A percentile compares a stretch with the other conserved stretches of the same genome.
These are phyloP conservation scores for Alnus rubra DNA, from an alignment of 306 rosid species.

Conservation along the genomic window DNA sequence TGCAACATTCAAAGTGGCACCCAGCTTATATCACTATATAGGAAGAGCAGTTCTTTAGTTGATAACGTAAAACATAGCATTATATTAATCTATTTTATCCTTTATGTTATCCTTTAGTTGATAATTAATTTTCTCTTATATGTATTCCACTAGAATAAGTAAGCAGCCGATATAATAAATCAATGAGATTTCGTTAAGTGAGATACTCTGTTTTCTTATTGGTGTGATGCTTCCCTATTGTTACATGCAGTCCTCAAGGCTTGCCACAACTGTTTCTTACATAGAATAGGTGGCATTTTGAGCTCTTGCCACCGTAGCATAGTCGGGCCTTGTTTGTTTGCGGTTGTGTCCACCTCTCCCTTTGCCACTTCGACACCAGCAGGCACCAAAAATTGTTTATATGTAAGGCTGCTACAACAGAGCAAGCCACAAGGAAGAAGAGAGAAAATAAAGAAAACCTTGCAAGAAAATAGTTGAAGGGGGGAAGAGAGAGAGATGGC, in stretches of 20 bases:
- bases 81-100: too few species aligned
- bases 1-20: constrained; percentile 89
- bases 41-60: too few species aligned
- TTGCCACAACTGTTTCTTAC: constrained; percentile 19
- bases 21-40: constrained; percentile 24
- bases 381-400: background rate
- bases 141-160: too few species aligned
- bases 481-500: constrained; percentile 35
- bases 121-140: too few species aligned
- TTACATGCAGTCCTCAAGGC: constrained; percentile 8
- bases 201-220: too few species aligned
- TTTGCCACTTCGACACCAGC: background rate
- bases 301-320: constrained; percentile 41
- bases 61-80: constrained; percentile 9
- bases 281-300: constrained; percentile 24
- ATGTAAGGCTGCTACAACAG: background rate
- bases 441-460: background rate
- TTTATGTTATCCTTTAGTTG: too few species aligned
- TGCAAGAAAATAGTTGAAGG: background rate
- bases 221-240: too few species aligned
- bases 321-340: background rate
- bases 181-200: too few species aligned
- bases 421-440: constrained; percentile 3
- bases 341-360: background rate
- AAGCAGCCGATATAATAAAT: too few species aligned